These are phyloP conservation scores for Trypanosoma theileri DNA, from an alignment of 208 protist genomes.

Conservation along the genomic window DNA sequence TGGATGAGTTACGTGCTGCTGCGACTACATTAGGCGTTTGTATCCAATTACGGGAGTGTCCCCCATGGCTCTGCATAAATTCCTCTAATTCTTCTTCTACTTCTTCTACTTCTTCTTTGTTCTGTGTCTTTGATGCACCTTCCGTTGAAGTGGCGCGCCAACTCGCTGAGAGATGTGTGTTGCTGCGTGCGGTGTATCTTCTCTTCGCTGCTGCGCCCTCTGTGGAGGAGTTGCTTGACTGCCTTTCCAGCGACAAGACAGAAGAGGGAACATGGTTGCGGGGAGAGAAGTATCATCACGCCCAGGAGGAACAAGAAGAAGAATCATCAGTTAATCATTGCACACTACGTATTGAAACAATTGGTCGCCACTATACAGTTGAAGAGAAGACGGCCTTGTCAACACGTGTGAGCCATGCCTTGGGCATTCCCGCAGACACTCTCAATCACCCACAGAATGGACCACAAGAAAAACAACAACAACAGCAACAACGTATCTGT, in stretches of 20 bases:
- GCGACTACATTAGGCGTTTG: conserved; percentile 39
- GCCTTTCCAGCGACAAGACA: background rate
- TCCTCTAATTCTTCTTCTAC: conserved; percentile 5
- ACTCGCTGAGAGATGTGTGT: conserved; percentile 18
- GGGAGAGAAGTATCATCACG: background rate
- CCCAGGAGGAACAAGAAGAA: background rate
- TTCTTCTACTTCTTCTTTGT: background rate
- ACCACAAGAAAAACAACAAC: background rate
- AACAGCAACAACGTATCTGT: conserved; percentile 35
- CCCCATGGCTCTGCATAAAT: conserved; percentile 18
- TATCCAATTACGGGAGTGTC: conserved; percentile 36
- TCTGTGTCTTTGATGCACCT: conserved; percentile 26
- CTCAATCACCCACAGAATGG: background rate
- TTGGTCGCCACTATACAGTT: conserved; percentile 62
- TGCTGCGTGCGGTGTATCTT: conserved; percentile 27
- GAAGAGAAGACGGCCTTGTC: conserved; percentile 48
- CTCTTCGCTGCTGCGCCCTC: conserved; percentile 49
- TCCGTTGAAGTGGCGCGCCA: conserved; percentile 8
- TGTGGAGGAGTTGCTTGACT: conserved; percentile 45
- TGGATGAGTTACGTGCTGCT: conserved; percentile 50
- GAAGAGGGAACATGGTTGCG: background rate
- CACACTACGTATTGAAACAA: conserved; percentile 52
- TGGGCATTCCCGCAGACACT: background rate
- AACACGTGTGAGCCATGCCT: background rate
- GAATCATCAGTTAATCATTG: background rate